These are phyloP conservation scores for Saprolegnia diclina DNA, from an alignment of 352 stramenopile genomes.

Conservation along the genomic window DNA sequence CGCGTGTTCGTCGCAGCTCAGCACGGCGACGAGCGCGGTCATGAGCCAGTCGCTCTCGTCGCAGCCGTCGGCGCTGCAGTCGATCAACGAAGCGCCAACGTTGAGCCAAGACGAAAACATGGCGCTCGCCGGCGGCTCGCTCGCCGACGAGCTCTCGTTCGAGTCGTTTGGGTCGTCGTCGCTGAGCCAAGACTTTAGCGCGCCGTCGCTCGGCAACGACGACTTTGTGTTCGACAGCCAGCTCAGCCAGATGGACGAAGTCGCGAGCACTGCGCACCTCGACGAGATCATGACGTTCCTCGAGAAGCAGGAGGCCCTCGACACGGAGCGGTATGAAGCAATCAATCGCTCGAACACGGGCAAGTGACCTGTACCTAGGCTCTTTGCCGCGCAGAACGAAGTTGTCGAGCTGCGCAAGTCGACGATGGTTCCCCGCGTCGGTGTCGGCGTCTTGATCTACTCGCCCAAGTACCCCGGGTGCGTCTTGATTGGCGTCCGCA, in stretches of 20 bases:
- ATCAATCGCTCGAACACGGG: constrained; percentile 5
- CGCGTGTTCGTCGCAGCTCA: constrained; percentile 69
- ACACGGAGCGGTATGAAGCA: constrained; percentile 45
- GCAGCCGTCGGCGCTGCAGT: not conserved
- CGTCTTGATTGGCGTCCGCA: constrained; percentile 65
- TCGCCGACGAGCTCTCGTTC: constrained; percentile 13
- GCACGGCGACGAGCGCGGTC: constrained; percentile 29
- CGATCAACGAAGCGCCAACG: constrained; percentile 12
- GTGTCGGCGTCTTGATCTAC: constrained; percentile 68
- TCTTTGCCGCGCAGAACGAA: constrained; percentile 49
- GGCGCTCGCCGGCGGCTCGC: constrained; percentile 25
- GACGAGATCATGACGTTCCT: constrained; percentile 83
- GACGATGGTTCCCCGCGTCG: constrained; percentile 61
- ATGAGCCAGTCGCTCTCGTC: constrained; percentile 37
- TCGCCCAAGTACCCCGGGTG: constrained; percentile 56
- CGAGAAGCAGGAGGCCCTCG: constrained; percentile 65
- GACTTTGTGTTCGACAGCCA: constrained; percentile 59
- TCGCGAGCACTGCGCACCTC: constrained; percentile 76
- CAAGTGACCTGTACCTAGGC: constrained; percentile 30
- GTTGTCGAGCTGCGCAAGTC: constrained; percentile 55
- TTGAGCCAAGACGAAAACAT: constrained; percentile 25
- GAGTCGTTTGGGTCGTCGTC: not conserved
- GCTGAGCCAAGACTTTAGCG: constrained; percentile 13
- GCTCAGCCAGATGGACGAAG: constrained; percentile 71
- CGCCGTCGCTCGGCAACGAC: constrained; percentile 14